These are phyloP conservation scores for Laguncularia racemosa DNA, from an alignment of 345 rosid species.

Conservation along the genomic window DNA sequence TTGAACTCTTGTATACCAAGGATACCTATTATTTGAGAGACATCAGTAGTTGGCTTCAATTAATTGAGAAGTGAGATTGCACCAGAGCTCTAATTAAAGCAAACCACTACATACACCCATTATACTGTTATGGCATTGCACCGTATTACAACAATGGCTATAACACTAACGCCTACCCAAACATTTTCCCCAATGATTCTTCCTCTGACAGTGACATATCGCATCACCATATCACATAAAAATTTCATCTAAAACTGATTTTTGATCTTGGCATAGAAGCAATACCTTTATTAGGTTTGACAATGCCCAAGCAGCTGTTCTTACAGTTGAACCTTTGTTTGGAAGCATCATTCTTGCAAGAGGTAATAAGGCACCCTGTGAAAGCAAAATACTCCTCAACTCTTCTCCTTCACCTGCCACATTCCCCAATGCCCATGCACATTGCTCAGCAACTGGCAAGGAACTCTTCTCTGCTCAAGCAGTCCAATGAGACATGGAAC, in stretches of 20 bases:
- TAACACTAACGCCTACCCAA: too few relatives aligned
- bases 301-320: constrained; percentile 98
- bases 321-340: constrained; percentile 81
- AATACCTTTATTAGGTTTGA: constrained; percentile 91
- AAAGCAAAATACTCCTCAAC: constrained; percentile 70
- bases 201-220: too few relatives aligned
- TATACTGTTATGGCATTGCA: too few relatives aligned
- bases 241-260: too few relatives aligned
- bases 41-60: too few relatives aligned
- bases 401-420: constrained; percentile 98
- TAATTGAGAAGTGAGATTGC: too few relatives aligned
- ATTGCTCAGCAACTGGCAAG: constrained; percentile 87
- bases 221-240: too few relatives aligned
- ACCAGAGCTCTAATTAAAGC: too few relatives aligned
- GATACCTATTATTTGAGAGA: too few relatives aligned
- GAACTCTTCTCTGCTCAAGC: constrained; percentile 72
- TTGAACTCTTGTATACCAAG: background rate
- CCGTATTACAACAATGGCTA: too few relatives aligned
- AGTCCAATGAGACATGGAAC: constrained; percentile 13
- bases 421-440: constrained; percentile 98
- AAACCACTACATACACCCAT: too few relatives aligned
- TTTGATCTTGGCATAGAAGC: constrained; percentile 7
- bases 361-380: constrained; percentile 86
- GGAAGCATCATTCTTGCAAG: constrained; percentile 97
- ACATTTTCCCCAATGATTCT: too few relatives aligned